Base-by-base conservation (phyloP, 2,329 filamentous ascomycete species). In the Fusarium verrucosum region DNA sequence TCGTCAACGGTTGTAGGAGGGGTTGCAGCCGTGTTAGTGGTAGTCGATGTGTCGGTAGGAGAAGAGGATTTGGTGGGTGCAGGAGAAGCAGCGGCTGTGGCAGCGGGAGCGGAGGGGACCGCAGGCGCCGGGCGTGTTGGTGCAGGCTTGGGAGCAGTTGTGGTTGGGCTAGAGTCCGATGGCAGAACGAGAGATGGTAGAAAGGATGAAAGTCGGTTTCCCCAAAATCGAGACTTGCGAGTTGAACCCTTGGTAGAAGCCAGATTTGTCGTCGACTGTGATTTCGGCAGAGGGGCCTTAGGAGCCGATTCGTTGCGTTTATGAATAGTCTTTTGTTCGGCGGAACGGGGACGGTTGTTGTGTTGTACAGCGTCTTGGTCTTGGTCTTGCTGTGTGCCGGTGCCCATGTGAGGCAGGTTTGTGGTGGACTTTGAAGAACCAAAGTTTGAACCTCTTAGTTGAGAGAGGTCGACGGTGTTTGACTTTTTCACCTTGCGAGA, bases 101-200 rank as follows among this genome's bases (percentile, higher is more conserved):
- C 55, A 47, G 51, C 43, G 53, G 66, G 58, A 58, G 66, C 62
- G 41, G 54, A 52, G 50, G 60, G 61, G 30, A 50, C 50, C 23
- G 60, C 55, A 56, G 67, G 57, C 41, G 45, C 58, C 10, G 53
- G 45, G 33, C 62, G 57, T 41, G 62, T 68, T 30, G 68, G 60
- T 36, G 65, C 56, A 45, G 65, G 51, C 52, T 56, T 75, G 36
- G 60, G 66, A 32, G 73, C 20, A 20, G 44, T n/a, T 35, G 20
- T 14, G 14, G 14, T 20, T 50, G 47, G 38, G 65, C 62, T 44
- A 30, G 70, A 52, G 62, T 77, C 77, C 73, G 71, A 62, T 37
- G 73, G 71, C 53, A 74, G 50, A 42, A 75, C 79, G 73, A 80
- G 78, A 66, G 75, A 73, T 43, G 77, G 78, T 42, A 78, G 67